These are phyloP conservation scores for Aureobasidium sp. DNA, from an alignment of 2,329 filamentous ascomycete species.

Conservation along the genomic window DNA sequence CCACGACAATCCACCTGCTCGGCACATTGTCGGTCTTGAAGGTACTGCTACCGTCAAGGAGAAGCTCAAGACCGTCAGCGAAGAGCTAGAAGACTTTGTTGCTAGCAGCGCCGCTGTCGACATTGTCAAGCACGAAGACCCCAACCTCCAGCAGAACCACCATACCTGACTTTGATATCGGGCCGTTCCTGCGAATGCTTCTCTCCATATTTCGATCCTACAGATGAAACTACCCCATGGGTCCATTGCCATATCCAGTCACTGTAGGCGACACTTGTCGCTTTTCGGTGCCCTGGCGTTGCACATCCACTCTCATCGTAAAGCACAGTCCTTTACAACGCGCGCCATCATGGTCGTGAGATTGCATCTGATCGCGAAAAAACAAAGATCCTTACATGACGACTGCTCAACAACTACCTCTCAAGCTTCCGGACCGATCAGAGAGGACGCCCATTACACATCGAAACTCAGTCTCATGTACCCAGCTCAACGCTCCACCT, in stretches of 20 bases:
- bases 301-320: neutral
- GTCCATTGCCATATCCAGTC: neutral
- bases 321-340: neutral
- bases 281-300: neutral
- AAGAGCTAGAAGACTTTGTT: constrained; percentile 93
- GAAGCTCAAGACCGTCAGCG: constrained; percentile 91
- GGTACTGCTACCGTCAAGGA: constrained; percentile 84
- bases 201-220: neutral
- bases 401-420: neutral
- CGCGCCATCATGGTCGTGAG: neutral
- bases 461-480: neutral
- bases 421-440: neutral
- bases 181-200: neutral
- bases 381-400: neutral
- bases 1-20: constrained; percentile 87
- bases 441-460: neutral
- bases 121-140: constrained; percentile 39
- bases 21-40: constrained; percentile 90
- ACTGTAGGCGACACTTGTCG: neutral
- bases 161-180: neutral
- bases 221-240: neutral
- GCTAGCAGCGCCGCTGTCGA: constrained; percentile 83
- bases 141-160: neutral
- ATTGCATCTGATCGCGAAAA: neutral
- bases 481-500: neutral